These are phyloP conservation scores for Castanopsis chinensis DNA, from an alignment of 306 rosid genomes.

Conservation along the genomic window DNA sequence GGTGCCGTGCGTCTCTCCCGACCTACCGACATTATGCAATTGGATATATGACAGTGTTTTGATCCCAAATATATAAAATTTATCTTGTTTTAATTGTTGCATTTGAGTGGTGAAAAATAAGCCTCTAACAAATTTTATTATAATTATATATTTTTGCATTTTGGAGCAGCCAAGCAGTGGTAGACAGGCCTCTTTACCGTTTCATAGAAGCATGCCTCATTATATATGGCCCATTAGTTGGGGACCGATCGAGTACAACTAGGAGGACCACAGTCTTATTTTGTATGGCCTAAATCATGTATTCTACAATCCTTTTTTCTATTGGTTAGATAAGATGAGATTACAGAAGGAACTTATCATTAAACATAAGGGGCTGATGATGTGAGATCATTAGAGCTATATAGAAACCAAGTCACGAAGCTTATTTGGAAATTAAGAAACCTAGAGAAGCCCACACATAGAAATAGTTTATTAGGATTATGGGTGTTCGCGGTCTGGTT, in stretches of 20 bases:
- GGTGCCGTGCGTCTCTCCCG: too few species aligned
- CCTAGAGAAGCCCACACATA: not conserved
- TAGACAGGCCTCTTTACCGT: not conserved
- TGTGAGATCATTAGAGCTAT: not conserved
- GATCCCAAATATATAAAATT: too few species aligned
- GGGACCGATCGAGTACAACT: not conserved
- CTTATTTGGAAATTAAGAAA: not conserved
- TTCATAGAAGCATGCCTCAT: not conserved
- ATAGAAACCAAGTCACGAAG: not conserved
- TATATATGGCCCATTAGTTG: not conserved
- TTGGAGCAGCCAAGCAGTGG: not conserved
- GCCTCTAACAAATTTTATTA: too few species aligned
- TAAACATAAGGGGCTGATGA: not conserved
- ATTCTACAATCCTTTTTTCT: not conserved
- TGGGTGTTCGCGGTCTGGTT: too few species aligned
- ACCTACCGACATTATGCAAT: too few species aligned
- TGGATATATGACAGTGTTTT: too few species aligned
- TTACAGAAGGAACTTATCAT: not conserved
- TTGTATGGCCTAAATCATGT: not conserved
- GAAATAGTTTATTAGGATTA: not conserved
- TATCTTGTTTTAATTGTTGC: too few species aligned
- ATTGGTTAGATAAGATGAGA: not conserved
- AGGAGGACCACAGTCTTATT: not conserved
- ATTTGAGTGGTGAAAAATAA: too few species aligned
- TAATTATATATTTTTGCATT: not conserved